Percentiles rank a stretch among this genome's conserved stretches.
Evolutionary conservation across 306 rosid genomes (phyloP).

Genomic region (Geum urbanum): DNA sequence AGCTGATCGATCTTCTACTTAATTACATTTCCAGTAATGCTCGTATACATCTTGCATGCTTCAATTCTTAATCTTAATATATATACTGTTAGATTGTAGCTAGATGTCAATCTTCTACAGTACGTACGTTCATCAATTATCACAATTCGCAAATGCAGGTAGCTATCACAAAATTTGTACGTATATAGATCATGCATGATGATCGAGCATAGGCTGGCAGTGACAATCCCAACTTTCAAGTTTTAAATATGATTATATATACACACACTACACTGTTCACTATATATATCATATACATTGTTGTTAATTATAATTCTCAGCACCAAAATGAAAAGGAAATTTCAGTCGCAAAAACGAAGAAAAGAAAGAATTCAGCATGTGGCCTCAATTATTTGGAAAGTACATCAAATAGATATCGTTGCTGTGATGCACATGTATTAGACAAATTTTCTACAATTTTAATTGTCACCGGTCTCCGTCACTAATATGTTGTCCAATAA

Average conservation of each 20-base stretch:
- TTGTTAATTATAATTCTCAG: background rate
- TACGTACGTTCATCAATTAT: background rate
- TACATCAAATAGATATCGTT: no score
- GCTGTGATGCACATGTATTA: background rate
- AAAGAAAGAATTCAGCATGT: background rate
- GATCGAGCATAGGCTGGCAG: background rate
- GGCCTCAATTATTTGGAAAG: background rate
- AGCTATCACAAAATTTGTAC: background rate
- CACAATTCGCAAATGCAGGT: no score
- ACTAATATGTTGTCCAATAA: background rate
- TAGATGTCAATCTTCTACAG: background rate
- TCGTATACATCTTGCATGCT: background rate
- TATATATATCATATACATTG: background rate
- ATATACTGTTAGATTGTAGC: background rate
- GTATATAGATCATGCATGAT: background rate
- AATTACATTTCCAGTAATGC: background rate
- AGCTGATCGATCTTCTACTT: no score
- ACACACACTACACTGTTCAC: no score
- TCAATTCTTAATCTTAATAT: background rate
- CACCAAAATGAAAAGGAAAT: background rate
- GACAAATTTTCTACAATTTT: background rate
- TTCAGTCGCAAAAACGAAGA: no score
- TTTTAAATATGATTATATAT: no score
- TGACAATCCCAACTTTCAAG: no score
- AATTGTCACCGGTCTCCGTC: background rate